Conservation (phyloP, 306 rosid species). For the Begonia fuchsioides region DNA sequence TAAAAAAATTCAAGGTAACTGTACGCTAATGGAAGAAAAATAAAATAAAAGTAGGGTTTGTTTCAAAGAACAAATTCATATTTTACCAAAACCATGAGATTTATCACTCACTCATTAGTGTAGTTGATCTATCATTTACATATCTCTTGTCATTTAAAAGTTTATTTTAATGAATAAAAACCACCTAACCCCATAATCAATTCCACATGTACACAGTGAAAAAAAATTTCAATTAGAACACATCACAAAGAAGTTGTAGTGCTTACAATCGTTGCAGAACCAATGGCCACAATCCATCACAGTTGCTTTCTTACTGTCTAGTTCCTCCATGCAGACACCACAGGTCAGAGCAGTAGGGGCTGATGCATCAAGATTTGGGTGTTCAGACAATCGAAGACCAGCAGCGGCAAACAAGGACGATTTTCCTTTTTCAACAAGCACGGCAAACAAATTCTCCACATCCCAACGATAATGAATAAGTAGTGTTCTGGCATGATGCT, state of each 20-base stretch:
- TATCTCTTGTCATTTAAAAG: no score
- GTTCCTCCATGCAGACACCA: slow-evolving; percentile 66
- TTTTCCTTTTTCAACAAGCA: slow-evolving; percentile 60
- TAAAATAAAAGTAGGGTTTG: no score
- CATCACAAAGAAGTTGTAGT: background rate
- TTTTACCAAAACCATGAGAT: no score
- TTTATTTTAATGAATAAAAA: no score
- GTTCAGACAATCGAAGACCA: slow-evolving; percentile 54
- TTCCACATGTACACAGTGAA: no score
- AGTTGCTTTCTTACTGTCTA: slow-evolving; percentile 44
- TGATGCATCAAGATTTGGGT: slow-evolving; percentile 14
- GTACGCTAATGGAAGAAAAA: no score
- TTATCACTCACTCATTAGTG: no score
- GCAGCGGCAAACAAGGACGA: slow-evolving; percentile 43
- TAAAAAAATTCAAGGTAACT: no score
- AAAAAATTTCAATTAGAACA: no score
- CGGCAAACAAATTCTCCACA: slow-evolving; percentile 52
- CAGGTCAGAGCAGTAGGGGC: slow-evolving; percentile 27
- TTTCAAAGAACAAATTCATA: no score
- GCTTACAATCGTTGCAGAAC: slow-evolving; percentile 83
- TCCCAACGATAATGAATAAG: slow-evolving; percentile 89
- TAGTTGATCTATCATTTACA: no score
- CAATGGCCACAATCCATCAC: slow-evolving; percentile 91
- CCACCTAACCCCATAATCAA: no score
- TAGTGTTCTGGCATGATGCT: slow-evolving; percentile 75